Percentiles rank a stretch among this genome's conserved stretches.
Evolutionary conservation across 805 yeast species (phyloP).

Genomic region (Metschnikowia corniflorae): DNA sequence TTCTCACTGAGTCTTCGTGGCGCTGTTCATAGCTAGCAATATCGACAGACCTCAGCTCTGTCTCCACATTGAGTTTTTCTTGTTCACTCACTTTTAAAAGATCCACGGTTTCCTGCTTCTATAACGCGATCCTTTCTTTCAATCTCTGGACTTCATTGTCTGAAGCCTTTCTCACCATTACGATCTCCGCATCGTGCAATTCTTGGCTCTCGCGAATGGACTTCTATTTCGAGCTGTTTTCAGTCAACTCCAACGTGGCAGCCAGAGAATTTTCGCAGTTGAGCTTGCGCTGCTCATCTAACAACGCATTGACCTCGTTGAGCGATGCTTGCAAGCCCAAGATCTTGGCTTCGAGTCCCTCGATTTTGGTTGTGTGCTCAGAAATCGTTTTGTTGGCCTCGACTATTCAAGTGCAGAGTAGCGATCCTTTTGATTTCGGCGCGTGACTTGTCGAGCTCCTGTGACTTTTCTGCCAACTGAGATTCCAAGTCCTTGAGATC

Average conservation of each 20-base stretch:
- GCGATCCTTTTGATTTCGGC: slow-evolving; percentile 8
- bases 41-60: not conserved
- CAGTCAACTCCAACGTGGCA: slow-evolving; percentile 24
- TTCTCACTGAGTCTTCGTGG: too few relatives aligned
- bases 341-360: slow-evolving; percentile 7
- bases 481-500: slow-evolving; percentile 7
- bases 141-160: slow-evolving; percentile 7
- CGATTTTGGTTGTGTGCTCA: slow-evolving; percentile 4
- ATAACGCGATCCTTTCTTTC: slow-evolving; percentile 1
- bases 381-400: slow-evolving; percentile 6
- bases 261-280: slow-evolving; percentile 49
- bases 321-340: slow-evolving; percentile 6
- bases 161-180: slow-evolving; percentile 4
- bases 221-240: slow-evolving; percentile 11
- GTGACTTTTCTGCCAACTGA: slow-evolving; percentile 1
- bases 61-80: not conserved
- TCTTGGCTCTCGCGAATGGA: slow-evolving; percentile 12
- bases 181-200: slow-evolving; percentile 8
- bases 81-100: not conserved
- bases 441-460: slow-evolving; percentile 5
- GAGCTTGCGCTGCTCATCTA: slow-evolving; percentile 49
- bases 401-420: slow-evolving; percentile 5
- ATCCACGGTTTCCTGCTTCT: slow-evolving; percentile 3
- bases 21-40: not conserved
- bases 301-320: not conserved